A percentile compares a stretch with the other conserved stretches of the same genome.
Conservation (phyloP, 345 rosid genomes). For the Salix suchowensis region DNA sequence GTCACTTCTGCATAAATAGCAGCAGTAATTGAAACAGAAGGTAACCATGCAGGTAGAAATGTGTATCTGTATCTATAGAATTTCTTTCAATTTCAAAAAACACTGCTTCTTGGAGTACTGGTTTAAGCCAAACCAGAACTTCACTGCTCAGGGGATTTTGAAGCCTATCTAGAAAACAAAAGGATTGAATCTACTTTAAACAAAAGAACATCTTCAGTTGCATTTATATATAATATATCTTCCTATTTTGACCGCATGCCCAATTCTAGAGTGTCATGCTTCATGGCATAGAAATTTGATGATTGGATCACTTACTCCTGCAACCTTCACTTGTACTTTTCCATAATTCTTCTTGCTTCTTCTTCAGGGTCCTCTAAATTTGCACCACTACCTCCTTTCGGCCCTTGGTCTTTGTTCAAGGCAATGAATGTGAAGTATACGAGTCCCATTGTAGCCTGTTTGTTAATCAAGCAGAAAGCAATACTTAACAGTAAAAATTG, state of each 20-base stretch:
- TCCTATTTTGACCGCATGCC: neutral
- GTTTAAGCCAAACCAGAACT: too few relatives aligned
- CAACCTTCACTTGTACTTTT: conserved; percentile 62
- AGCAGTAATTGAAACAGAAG: too few relatives aligned
- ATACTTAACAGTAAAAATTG: neutral
- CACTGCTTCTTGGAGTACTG: too few relatives aligned
- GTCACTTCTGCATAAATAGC: too few relatives aligned
- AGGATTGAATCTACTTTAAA: neutral
- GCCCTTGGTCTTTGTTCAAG: conserved; percentile 67
- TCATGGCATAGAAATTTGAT: conserved; percentile 7
- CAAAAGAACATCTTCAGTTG: neutral
- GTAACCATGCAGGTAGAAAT: too few relatives aligned
- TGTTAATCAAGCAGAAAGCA: conserved; percentile 26
- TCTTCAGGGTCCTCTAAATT: conserved; percentile 48
- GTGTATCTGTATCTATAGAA: too few relatives aligned
- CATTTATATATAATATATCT: neutral
- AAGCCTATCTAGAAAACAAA: too few relatives aligned
- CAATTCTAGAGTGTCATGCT: neutral
- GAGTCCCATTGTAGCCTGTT: conserved; percentile 91
- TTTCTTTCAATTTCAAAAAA: too few relatives aligned
- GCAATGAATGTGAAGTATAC: conserved; percentile 77
- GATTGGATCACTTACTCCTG: neutral
- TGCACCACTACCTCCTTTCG: conserved; percentile 40
- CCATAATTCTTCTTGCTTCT: conserved; percentile 95
- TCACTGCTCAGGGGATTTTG: too few relatives aligned